Evolutionary conservation across 1,284 basidiomycete genomes (phyloP).

Genomic region (Fomitopsis schrenkii): DNA sequence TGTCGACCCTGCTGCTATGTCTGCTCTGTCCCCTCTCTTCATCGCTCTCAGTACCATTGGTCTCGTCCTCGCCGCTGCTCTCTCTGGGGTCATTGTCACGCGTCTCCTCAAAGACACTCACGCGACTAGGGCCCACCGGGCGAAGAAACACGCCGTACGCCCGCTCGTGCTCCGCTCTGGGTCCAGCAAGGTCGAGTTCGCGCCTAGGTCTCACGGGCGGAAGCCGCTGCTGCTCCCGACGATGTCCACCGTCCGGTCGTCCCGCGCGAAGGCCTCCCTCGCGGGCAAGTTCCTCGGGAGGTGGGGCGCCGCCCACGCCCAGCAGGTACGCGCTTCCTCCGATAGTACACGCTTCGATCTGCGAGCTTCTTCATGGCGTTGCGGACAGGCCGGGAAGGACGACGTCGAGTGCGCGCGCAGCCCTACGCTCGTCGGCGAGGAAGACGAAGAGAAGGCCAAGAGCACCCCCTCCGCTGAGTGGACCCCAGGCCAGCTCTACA

Average conservation of each 20-base stretch:
- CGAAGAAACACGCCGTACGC: background rate
- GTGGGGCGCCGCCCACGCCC: background rate
- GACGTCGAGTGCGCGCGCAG: background rate
- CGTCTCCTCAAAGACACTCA: background rate
- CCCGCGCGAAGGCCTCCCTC: conserved; percentile 1
- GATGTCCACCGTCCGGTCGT: conserved; percentile 3
- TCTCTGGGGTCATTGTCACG: background rate
- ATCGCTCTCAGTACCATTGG: background rate
- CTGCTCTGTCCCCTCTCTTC: background rate
- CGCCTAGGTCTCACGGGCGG: background rate
- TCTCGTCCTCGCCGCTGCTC: background rate
- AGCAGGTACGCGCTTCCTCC: background rate
- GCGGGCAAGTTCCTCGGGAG: background rate
- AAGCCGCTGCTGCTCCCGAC: conserved; percentile 1
- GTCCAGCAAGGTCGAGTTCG: background rate
- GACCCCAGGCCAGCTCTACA: background rate
- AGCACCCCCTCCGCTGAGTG: background rate
- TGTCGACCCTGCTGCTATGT: background rate
- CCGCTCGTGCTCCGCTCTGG: background rate
- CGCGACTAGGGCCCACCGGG: background rate
- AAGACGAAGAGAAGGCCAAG: background rate
- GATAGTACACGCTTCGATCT: too few relatives aligned
- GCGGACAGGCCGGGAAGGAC: background rate
- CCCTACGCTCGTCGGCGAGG: background rate
- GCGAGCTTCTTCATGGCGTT: background rate